Conservation (phyloP, 495 filamentous ascomycete genomes). For the Collariella sp. region DNA sequence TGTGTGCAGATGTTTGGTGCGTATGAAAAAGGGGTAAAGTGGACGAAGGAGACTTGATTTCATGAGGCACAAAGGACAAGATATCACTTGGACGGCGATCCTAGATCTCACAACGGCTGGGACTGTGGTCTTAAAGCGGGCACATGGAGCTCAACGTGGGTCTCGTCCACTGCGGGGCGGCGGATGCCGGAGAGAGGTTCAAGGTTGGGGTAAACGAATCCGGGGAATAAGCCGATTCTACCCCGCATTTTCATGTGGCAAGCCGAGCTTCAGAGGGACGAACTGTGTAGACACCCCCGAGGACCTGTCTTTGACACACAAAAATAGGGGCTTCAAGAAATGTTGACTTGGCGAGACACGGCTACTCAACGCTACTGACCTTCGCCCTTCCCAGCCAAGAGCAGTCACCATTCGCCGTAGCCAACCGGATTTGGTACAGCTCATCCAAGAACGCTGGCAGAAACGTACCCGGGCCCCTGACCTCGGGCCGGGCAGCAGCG, state of each 20-base stretch:
- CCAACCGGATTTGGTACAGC: constrained; percentile 45
- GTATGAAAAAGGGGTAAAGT: background rate
- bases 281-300: background rate
- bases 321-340: background rate
- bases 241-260: constrained; percentile 12
- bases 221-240: constrained; percentile 7
- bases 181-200: constrained; percentile 1
- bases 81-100: background rate
- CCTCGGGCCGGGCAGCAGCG: constrained; percentile 54
- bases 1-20: background rate
- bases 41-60: background rate
- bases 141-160: constrained; percentile 5
- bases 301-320: background rate
- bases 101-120: background rate
- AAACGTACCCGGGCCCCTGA: constrained; percentile 77
- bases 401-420: constrained; percentile 39
- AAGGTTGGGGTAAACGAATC: constrained; percentile 16
- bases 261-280: background rate
- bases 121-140: background rate
- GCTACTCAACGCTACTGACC: constrained; percentile 26
- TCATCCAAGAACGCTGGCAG: constrained; percentile 77
- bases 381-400: constrained; percentile 51
- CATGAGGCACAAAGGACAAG: background rate
- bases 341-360: background rate
- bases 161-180: background rate